phyloP scores from a whole-genome alignment of 2,329 filamentous ascomycete genomes.

The Aurifilum marmelostoma region DNA sequence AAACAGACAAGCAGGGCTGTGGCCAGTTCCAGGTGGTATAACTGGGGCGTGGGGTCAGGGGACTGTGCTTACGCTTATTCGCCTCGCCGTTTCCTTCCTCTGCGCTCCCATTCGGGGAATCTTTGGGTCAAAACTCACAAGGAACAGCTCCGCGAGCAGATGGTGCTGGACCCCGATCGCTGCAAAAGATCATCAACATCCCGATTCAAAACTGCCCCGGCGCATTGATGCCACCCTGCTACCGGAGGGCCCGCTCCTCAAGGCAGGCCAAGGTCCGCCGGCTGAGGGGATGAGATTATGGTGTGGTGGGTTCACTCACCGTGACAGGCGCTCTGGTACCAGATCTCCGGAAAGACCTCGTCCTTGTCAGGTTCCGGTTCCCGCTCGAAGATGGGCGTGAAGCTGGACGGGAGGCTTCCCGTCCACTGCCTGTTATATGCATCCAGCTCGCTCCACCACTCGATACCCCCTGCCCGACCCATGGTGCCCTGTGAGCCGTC shows the following conservation, averaged over 20 bases:
- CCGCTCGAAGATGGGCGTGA: conserved; percentile 56
- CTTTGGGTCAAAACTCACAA: conserved; percentile 59
- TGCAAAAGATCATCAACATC: conserved; percentile 32
- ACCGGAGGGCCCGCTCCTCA: neutral
- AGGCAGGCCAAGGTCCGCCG: neutral
- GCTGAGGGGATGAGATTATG: neutral
- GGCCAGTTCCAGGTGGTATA: neutral
- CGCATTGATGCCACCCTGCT: neutral
- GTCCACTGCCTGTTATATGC: conserved; percentile 52
- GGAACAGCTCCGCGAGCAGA: conserved; percentile 59
- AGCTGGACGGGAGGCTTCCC: conserved; percentile 52
- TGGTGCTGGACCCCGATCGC: conserved; percentile 65
- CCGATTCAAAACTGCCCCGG: neutral
- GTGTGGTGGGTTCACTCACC: conserved; percentile 41
- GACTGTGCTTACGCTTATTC: conserved; percentile 44
- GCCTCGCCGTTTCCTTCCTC: conserved; percentile 41
- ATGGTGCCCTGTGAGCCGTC: conserved; percentile 32
- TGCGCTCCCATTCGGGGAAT: conserved; percentile 53
- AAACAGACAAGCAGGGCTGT: neutral
- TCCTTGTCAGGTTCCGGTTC: conserved; percentile 38
- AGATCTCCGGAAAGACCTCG: conserved; percentile 59
- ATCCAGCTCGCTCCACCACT: conserved; percentile 49
- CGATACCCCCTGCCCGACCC: conserved; percentile 34
- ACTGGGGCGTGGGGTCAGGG: neutral
- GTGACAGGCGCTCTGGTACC: conserved; percentile 60